Evolutionary conservation across 306 rosid species (phyloP), one percentile per base, ranked within the genome.

Genomic region (Gastrolobium bilobum): DNA sequence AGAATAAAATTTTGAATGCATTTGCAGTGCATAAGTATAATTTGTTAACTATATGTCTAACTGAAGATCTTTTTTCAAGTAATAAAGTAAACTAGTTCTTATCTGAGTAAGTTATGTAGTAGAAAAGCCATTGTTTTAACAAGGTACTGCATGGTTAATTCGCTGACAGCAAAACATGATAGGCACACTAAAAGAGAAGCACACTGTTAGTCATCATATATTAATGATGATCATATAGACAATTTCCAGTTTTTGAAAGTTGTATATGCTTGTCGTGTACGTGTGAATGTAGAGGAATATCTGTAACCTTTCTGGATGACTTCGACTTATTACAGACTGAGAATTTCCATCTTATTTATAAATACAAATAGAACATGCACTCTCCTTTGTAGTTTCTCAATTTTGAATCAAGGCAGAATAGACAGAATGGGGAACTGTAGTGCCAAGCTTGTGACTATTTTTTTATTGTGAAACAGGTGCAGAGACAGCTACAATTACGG

Each of bases 401-500:
- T 74, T 47, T 73, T 66, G 54, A 33, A 67, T 51, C 37, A 73
- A 66, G 10, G 42, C 50, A 73, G 26, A 42, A 51, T 64, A 33
- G 43, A 43, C 56, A 60, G 56, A 74, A 62, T 67, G 68, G 33
- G 11, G 50, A 35, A 13, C 62, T 57, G 46, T 35, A 78, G 47
- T 62, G 53, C 38, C 51, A 62, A 62, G 7, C 46, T 76, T 63
- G 44, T 40, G 66, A 59, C 38, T 29, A 2, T 46, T 56, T 37
- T 43, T 34, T 34, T 64, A 9, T 73, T 75, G 61, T 82, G 62
- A 67, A 76, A 81, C 95, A 95, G 99, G 99, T 95, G 20, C 99
- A 95, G 86, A 92, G 98, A 87, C 99, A 95, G 84, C 92, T 95
- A 44, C 99, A 95, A 52, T 79, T 91, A 47, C 87, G 99, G 51